Evolutionary conservation across 148 eudicot species (phyloP), one percentile per base, ranked within the genome.

Genomic region (Amaranthus cruentus): DNA sequence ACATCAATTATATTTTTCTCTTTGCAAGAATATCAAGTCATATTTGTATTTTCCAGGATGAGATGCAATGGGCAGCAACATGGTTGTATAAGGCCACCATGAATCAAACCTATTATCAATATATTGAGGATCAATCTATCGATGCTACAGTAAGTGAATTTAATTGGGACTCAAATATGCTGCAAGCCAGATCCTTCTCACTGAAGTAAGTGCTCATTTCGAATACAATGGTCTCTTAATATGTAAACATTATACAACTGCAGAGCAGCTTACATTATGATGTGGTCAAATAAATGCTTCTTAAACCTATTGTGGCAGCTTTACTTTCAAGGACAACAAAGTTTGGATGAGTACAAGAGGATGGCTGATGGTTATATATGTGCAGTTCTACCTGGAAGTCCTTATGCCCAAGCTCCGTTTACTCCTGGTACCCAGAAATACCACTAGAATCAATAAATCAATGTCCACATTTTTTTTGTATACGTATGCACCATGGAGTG

Each of bases 121-220:
- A 79, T 75, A 78, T 93, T 70, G 13, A 68, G 68, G 88, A 87
- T 49, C 55, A 86, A n/a, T 91, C 78, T 75, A 78, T 77, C 56
- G 81, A 85, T 66, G 87, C 87, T 3, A 49, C 60, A 6, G 91
- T 89, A 9, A 55, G 74, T 43, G 98, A 93, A 82, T 93, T 93
- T 68, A 93, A 82, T 62, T 93, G 98, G 98, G 98, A 93, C 61
- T 91, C 53, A 93, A 93, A 75, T 91, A 88, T 77, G 92, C 92
- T 7, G 98, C 92, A 73, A 85, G 86, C 49, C 97, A 91, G 70
- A 76, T 93, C 78, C 84, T 93, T 52, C 84, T 93, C 10, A 81
- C 94, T 46, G 67, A 90, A 80, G 98, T 93, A 85, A 70, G 77
- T 65, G 6, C 18, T 47, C 44, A 11, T n/a, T 55, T 6, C 51